Evolutionary conservation across 1,284 basidiomycete species (phyloP).

Genomic region (Microbotryum violaceum): DNA sequence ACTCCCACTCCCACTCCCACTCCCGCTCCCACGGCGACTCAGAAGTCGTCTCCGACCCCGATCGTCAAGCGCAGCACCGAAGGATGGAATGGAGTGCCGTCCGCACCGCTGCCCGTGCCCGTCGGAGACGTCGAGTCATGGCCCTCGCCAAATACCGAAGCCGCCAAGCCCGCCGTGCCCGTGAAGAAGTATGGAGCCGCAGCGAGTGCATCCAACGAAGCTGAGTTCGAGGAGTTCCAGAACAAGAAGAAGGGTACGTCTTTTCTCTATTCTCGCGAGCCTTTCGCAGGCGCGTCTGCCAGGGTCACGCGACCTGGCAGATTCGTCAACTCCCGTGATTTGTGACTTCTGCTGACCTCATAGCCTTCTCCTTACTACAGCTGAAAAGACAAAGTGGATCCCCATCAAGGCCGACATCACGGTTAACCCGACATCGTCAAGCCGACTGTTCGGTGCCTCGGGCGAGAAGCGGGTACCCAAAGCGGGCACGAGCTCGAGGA

Average conservation of each 20-base stretch:
- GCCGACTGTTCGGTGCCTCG: background rate
- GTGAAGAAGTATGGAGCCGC: background rate
- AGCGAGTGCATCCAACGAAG: background rate
- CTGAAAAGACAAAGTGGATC: slow-evolving; percentile 27
- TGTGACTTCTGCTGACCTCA: background rate
- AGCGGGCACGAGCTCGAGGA: background rate
- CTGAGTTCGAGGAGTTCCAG: background rate
- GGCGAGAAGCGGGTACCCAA: slow-evolving; percentile 3
- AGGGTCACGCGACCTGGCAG: too few species aligned
- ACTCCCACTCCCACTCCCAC: background rate
- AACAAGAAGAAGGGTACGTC: slow-evolving; percentile 30
- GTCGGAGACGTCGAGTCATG: slow-evolving; percentile 20
- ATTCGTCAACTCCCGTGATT: too few species aligned
- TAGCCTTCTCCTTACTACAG: background rate
- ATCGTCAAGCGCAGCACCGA: background rate
- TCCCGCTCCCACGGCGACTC: slow-evolving; percentile 2
- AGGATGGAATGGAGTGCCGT: background rate
- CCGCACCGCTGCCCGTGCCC: slow-evolving; percentile 9
- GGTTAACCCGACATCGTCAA: slow-evolving; percentile 3
- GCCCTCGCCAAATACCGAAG: slow-evolving; percentile 16
- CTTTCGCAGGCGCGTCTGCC: too few species aligned
- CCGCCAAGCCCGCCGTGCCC: background rate
- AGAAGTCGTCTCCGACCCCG: background rate
- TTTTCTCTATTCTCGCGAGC: too few species aligned
- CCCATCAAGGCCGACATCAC: slow-evolving; percentile 30